phyloP scores from a whole-genome alignment of 768 basidiomycete species.

The Rhizopogon sp. region DNA sequence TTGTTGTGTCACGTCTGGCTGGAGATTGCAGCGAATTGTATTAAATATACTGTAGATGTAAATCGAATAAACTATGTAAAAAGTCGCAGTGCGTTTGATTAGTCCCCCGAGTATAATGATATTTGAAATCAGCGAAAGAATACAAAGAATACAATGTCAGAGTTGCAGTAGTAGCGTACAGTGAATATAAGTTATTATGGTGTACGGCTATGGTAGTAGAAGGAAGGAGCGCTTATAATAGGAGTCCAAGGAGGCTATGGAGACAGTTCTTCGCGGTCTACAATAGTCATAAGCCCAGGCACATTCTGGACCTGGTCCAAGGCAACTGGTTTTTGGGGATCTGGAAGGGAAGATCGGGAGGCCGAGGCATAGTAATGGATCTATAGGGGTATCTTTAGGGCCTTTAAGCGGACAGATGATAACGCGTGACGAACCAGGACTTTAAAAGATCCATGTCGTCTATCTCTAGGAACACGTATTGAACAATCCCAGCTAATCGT shows the following conservation, averaged over 20 bases:
- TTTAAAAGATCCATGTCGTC: conserved; percentile 47
- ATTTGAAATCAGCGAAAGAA: background rate
- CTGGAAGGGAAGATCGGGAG: conserved; percentile 43
- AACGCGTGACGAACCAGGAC: conserved; percentile 44
- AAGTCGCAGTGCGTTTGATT: background rate
- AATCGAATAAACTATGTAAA: background rate
- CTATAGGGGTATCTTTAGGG: conserved; percentile 28
- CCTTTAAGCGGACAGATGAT: background rate
- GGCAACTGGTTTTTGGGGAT: conserved; percentile 60
- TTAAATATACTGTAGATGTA: background rate
- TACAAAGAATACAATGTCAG: background rate
- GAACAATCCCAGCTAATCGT: conserved; percentile 56
- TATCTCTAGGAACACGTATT: conserved; percentile 49
- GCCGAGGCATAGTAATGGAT: conserved; percentile 60
- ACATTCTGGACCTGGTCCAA: conserved; percentile 56
- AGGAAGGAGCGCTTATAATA: conserved; percentile 1
- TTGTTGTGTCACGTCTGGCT: no score
- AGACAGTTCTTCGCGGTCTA: conserved; percentile 34
- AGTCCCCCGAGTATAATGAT: no score
- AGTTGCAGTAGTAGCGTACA: conserved; percentile 1
- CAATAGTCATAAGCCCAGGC: conserved; percentile 73
- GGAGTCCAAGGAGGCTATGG: conserved; percentile 7
- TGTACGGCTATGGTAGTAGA: background rate
- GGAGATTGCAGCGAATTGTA: background rate
- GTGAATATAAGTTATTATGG: background rate